Percentiles rank a stretch among this genome's conserved stretches.
phyloP scores from a whole-genome alignment of 2,329 filamentous ascomycete species.

The Aaosphaeria arxii region DNA sequence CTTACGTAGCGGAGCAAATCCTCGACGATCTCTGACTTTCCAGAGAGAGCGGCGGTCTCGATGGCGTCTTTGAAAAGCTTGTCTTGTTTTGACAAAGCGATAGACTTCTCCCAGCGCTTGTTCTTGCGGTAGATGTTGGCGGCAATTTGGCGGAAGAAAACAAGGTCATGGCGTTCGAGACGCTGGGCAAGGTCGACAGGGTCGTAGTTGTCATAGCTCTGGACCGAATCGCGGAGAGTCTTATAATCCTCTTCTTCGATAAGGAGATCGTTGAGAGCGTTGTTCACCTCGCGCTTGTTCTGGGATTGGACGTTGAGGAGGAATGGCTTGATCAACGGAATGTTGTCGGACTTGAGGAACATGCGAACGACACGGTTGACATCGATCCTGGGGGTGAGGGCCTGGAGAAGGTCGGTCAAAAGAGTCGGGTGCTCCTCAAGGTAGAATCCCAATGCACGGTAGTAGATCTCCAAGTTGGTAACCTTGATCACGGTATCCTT shows the following conservation, averaged over 20 bases:
- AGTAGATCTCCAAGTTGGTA: conserved; percentile 98
- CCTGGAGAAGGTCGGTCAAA: conserved; percentile 91
- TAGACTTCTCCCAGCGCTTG: conserved; percentile 99
- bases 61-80: conserved; percentile 99
- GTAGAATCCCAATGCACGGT: conserved; percentile 95
- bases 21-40: conserved; percentile 88
- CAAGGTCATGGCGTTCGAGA: conserved; percentile 93
- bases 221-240: conserved; percentile 93
- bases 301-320: conserved; percentile 91
- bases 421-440: conserved; percentile 94
- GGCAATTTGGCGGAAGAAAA: conserved; percentile 99
- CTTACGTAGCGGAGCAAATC: conserved; percentile 95
- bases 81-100: conserved; percentile 95
- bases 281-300: conserved; percentile 98
- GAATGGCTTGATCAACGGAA: conserved; percentile 98
- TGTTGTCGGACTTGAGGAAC: conserved; percentile 97
- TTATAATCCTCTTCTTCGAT: conserved; percentile 99
- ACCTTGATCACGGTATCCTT: conserved; percentile 99
- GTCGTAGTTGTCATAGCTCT: conserved; percentile 99
- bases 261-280: conserved; percentile 93
- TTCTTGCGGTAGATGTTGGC: conserved; percentile 99
- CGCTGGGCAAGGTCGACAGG: conserved; percentile 87
- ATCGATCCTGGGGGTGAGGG: conserved; percentile 87
- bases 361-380: conserved; percentile 99
- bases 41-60: conserved; percentile 90